phyloP scores from a whole-genome alignment of 371 early-diverging fungal species.

The Haplosporangium sp. region DNA sequence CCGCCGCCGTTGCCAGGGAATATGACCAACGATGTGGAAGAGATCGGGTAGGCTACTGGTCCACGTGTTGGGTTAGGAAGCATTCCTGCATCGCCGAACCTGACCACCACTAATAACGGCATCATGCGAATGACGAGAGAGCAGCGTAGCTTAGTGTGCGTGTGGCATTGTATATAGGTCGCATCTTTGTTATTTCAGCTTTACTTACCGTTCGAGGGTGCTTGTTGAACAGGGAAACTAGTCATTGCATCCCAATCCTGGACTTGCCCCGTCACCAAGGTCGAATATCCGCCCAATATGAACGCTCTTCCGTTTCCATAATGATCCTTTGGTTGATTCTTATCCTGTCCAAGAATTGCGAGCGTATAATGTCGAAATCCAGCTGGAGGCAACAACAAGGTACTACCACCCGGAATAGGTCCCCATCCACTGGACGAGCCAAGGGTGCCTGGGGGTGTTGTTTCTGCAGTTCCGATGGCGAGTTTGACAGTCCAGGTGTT shows the following conservation, averaged over 20 bases:
- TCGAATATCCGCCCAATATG: conserved; percentile 49
- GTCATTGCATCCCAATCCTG: conserved; percentile 47
- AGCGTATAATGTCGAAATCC: conserved; percentile 46
- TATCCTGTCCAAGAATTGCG: conserved; percentile 43
- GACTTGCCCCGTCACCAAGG: conserved; percentile 34
- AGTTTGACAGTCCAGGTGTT: conserved; percentile 37
- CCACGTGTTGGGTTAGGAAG: conserved; percentile 35
- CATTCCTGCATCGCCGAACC: conserved; percentile 42
- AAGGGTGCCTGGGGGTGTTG: conserved; percentile 27
- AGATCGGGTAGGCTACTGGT: conserved; percentile 27
- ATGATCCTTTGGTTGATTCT: conserved; percentile 15
- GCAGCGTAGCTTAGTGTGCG: not conserved
- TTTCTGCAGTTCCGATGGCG: conserved; percentile 44
- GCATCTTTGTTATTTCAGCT: not conserved
- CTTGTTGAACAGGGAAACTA: conserved; percentile 50
- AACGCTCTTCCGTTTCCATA: conserved; percentile 40
- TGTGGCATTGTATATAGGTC: not conserved
- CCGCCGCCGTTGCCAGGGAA: conserved; percentile 46
- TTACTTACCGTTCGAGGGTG: conserved; percentile 38
- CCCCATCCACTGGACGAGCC: conserved; percentile 47
- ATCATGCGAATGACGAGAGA: not conserved
- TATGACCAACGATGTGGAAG: conserved; percentile 12
- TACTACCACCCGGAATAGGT: conserved; percentile 23
- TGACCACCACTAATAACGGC: conserved; percentile 23
- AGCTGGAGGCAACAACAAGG: conserved; percentile 31